Evolutionary conservation across 441 rosid species (phyloP), one percentile per base, ranked within the genome.

Genomic region (Codiaeum variegatum): DNA sequence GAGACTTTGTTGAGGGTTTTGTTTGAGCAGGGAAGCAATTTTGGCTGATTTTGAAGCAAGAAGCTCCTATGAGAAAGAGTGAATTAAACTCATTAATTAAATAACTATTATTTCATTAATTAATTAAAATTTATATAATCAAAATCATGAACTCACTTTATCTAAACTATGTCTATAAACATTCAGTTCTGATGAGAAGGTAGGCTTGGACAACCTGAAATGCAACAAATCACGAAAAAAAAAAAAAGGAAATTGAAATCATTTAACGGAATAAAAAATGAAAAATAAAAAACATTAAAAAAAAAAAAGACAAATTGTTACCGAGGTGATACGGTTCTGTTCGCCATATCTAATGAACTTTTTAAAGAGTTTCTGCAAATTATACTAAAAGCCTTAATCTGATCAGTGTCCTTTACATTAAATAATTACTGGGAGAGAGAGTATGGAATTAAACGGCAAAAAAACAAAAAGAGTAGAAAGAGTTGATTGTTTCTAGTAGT

Each of bases 41-140:
- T 84, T 91, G 5, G 86, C 88, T 6, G 97, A 94, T 78, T 75
- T 87, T 70, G 85, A 76, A 21, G 93, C 93, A 44, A 91, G 76
- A 76, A 81, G 87, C 54, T 84, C 89, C 96, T 90, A 79, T 12
- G 64, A 46, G 69, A 69, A 46, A 59, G 58, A 47, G 49, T 26
- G 32, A 73, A 40, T 55, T 32, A 31, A 38, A 36, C 54, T 31
- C 36, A 29, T 6, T 47, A 5, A 15, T n/a, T 28, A 32, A 74
- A 19, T 15, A 21, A 46, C 4, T 40, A 9, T 40, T 23, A 19
- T 29, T 16, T 3, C 15, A 29, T 1, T n/a, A 52, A 29, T 1
- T n/a, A 52, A n/a, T 36, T 5, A 34, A 51, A 21, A n/a, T 0
- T 16, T 63, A 26, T 55, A 55, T 10, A 0, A 0, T 18, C 19